Percentiles rank a stretch among this genome's conserved stretches.
These are phyloP conservation scores for Byssochlamys sp. DNA, from an alignment of 2,329 filamentous ascomycete genomes.

Conservation along the genomic window DNA sequence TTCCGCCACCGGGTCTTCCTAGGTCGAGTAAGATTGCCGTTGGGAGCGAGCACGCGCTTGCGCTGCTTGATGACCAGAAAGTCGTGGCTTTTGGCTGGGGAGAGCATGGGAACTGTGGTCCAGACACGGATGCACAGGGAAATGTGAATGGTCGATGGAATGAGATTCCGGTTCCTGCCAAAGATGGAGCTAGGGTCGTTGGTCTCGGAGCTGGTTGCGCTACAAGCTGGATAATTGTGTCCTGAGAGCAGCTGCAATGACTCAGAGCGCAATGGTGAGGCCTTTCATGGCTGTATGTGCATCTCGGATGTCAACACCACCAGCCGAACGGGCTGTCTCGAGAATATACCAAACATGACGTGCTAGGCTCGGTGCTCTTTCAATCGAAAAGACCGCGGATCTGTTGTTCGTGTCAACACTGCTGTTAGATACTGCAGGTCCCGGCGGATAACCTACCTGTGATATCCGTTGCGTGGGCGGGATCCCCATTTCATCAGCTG, in stretches of 20 bases:
- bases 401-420: slow-evolving; percentile 20
- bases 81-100: slow-evolving; percentile 91
- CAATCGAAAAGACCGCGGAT: slow-evolving; percentile 37
- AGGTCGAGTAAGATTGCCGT: slow-evolving; percentile 56
- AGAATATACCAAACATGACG: not conserved
- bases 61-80: slow-evolving; percentile 53
- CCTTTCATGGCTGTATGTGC: not conserved
- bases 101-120: slow-evolving; percentile 92
- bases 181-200: slow-evolving; percentile 44
- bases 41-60: slow-evolving; percentile 85
- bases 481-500: slow-evolving; percentile 29
- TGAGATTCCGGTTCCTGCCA: slow-evolving; percentile 51
- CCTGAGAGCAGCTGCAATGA: slow-evolving; percentile 8
- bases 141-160: slow-evolving; percentile 64
- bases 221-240: slow-evolving; percentile 62
- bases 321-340: not conserved
- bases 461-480: slow-evolving; percentile 42
- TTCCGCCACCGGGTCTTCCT: slow-evolving; percentile 56
- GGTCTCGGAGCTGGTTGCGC: slow-evolving; percentile 76
- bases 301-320: not conserved
- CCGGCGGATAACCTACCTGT: slow-evolving; percentile 26
- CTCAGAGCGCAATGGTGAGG: not conserved
- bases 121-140: slow-evolving; percentile 49
- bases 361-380: slow-evolving; percentile 2
- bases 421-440: not conserved